Percentiles rank a stretch among this genome's conserved stretches.
These are phyloP conservation scores for Fabrea salina DNA, from an alignment of 169 alveolate species.

Conservation along the genomic window DNA sequence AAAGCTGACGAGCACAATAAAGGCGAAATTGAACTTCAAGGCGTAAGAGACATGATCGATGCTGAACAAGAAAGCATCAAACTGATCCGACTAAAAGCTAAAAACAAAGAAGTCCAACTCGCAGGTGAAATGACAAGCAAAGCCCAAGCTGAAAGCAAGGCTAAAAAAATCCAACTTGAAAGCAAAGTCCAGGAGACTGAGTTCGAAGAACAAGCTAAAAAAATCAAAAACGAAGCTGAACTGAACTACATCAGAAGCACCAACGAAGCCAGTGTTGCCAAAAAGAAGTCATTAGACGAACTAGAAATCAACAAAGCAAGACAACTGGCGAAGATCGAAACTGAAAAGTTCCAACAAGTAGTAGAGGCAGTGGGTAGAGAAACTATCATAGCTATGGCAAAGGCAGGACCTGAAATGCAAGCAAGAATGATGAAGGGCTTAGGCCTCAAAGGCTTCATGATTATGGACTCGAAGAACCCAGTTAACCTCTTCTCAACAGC, in stretches of 20 bases:
- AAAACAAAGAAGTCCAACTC: slow-evolving; percentile 32
- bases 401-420: slow-evolving; percentile 72
- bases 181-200: slow-evolving; percentile 38
- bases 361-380: slow-evolving; percentile 59
- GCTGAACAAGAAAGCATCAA: slow-evolving; percentile 29
- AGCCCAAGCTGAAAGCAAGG: slow-evolving; percentile 57
- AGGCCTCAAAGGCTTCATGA: slow-evolving; percentile 65
- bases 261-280: slow-evolving; percentile 34
- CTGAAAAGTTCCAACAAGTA: slow-evolving; percentile 48
- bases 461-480: slow-evolving; percentile 64
- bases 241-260: slow-evolving; percentile 22
- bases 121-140: slow-evolving; percentile 53
- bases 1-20: slow-evolving; percentile 37
- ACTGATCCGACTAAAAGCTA: slow-evolving; percentile 36
- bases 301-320: slow-evolving; percentile 44
- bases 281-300: slow-evolving; percentile 27
- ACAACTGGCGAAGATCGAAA: slow-evolving; percentile 59
- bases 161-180: slow-evolving; percentile 42
- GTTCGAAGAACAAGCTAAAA: slow-evolving; percentile 30
- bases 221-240: slow-evolving; percentile 40
- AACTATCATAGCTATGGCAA: slow-evolving; percentile 72
- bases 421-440: slow-evolving; percentile 61
- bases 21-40: slow-evolving; percentile 39
- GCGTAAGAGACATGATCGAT: slow-evolving; percentile 37
- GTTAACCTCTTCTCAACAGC: slow-evolving; percentile 59